Evolutionary conservation across 73 alveolate species (phyloP), one percentile per base, ranked within the genome.

Genomic region (Symbiodinium natans): DNA sequence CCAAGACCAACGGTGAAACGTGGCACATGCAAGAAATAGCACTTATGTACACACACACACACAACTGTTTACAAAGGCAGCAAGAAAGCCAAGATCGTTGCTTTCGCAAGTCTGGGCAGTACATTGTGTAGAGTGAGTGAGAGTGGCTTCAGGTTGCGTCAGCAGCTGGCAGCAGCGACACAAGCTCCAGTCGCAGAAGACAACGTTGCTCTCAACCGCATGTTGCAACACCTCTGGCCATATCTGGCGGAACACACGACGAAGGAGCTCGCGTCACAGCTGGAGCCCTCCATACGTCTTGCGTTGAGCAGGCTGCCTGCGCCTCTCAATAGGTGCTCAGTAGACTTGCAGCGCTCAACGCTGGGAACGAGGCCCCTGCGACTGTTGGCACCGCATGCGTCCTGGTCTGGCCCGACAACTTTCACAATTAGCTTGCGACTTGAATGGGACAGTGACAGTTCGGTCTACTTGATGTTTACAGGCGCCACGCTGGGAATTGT

Each of bases 401-500:
- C 95, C 36, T 88, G 95, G 34, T 54, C 33, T 13, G n/a, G 97
- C n/a, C 40, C 75, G 17, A 73, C 54, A 9, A 90, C 89, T 33
- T 90, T 90, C 77, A 71, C 97, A 15, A 27, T 90, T 1, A 90
- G 80, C 31, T 84, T 71, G 54, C 52, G 89, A 6, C 31, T 90
- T 33, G 97, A 90, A 41, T 90, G 97, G 97, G 97, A 90, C 52
- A 90, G 97, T 68, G 83, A 42, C 88, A 71, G 97, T 42, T 68
- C 97, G 25, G 48, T 90, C 40, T 71, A 52, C 48, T 90, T 90
- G 88, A 90, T 68, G 77, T 90, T 90, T 39, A 90, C 97, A 1
- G 97, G 97, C n/a, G 97, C 89, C 41, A 90, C 89, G 77, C 17
- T 90, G 89, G 97, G 75, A 41, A 90, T 90, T 82, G 36, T 40